These are phyloP conservation scores for Stereum hirsutum DNA, from an alignment of 1,284 basidiomycete species.

Conservation along the genomic window DNA sequence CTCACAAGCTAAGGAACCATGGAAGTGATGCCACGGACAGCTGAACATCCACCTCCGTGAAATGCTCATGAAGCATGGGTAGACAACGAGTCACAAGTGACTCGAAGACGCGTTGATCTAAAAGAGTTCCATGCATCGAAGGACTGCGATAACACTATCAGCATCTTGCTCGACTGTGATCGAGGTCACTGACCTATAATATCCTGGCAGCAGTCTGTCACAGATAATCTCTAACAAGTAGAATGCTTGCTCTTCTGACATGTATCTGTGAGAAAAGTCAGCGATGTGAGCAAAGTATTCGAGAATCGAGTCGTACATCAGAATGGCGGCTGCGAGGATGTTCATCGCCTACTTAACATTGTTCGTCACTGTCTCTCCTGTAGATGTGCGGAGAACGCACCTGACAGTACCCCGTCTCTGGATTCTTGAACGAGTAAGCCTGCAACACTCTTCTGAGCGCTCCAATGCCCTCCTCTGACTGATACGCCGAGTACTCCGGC, in stretches of 20 bases:
- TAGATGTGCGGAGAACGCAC: slow-evolving; percentile 20
- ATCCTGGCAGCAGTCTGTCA: slow-evolving; percentile 91
- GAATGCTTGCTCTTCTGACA: slow-evolving; percentile 99
- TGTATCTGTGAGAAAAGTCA: slow-evolving; percentile 55
- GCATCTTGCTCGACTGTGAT: slow-evolving; percentile 1
- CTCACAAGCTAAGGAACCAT: slow-evolving; percentile 93
- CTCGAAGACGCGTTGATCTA: slow-evolving; percentile 98
- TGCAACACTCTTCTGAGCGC: slow-evolving; percentile 88
- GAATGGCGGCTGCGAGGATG: slow-evolving; percentile 84
- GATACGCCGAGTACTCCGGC: slow-evolving; percentile 93
- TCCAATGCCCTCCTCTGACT: slow-evolving; percentile 77
- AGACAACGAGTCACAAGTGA: slow-evolving; percentile 87
- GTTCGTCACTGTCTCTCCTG: slow-evolving; percentile 9
- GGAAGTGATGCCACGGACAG: slow-evolving; percentile 95
- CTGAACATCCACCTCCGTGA: slow-evolving; percentile 88
- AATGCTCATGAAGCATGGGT: slow-evolving; percentile 93
- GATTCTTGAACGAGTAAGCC: slow-evolving; percentile 96
- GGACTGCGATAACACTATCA: slow-evolving; percentile 40
- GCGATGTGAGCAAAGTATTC: no score
- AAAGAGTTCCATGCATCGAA: slow-evolving; percentile 97
- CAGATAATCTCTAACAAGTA: slow-evolving; percentile 96
- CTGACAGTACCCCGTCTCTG: slow-evolving; percentile 85
- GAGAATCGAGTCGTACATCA: slow-evolving; percentile 53
- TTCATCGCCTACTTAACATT: slow-evolving; percentile 74
- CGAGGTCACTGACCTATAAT: slow-evolving; percentile 72